These are phyloP conservation scores for Lignosus rhinocerotis DNA, from an alignment of 1,284 basidiomycete species.

Conservation along the genomic window DNA sequence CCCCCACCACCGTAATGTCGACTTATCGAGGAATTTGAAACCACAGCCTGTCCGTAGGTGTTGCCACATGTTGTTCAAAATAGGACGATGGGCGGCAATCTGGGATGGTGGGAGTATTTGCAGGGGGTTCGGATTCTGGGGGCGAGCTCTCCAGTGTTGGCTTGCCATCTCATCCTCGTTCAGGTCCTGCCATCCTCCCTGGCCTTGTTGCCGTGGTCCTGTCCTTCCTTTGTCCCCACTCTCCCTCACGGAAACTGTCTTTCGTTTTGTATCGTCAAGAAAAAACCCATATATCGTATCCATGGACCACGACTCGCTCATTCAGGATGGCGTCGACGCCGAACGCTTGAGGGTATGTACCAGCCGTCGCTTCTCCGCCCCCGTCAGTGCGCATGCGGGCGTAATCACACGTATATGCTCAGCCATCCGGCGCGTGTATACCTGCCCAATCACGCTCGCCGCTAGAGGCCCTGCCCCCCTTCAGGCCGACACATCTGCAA, in stretches of 20 bases:
- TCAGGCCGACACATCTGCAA: background rate
- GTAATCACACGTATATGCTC: background rate
- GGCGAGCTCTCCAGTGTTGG: constrained; percentile 18
- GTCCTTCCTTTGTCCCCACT: constrained; percentile 38
- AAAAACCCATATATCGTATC: constrained; percentile 25
- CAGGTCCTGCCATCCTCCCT: constrained; percentile 15
- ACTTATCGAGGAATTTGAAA: background rate
- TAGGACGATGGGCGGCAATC: constrained; percentile 4
- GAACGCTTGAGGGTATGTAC: constrained; percentile 38
- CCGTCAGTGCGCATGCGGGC: constrained; percentile 1
- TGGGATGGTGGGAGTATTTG: constrained; percentile 20
- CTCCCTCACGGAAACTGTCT: constrained; percentile 36
- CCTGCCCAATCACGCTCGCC: constrained; percentile 1
- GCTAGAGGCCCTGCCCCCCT: background rate
- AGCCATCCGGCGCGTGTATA: background rate
- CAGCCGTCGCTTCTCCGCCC: background rate
- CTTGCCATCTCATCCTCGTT: constrained; percentile 34
- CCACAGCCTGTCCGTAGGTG: no score
- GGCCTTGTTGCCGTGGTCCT: constrained; percentile 31
- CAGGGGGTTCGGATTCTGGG: constrained; percentile 6
- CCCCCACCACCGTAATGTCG: no score
- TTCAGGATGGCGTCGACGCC: constrained; percentile 33
- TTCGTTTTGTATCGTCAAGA: constrained; percentile 36
- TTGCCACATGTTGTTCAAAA: constrained; percentile 1
- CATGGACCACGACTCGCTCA: constrained; percentile 37